Evolutionary conservation across 2,329 filamentous ascomycete species (phyloP), one percentile per base, ranked within the genome.

Genomic region (Xylariaceae sp.): DNA sequence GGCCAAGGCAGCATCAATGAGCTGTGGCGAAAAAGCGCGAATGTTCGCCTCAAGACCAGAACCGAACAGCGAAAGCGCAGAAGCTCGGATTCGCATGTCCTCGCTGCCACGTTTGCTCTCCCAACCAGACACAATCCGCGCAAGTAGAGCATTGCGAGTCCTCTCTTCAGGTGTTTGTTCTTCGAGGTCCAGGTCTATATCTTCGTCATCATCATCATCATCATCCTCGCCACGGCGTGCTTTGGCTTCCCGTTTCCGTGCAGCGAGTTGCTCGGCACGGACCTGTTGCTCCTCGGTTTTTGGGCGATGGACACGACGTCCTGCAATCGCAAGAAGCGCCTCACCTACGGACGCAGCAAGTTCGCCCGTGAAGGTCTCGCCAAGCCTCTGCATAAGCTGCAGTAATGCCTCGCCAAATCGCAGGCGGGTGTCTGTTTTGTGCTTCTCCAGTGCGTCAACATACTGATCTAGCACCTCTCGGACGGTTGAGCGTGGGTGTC

Each of bases 51-150:
- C 86, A 30, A 90, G 72, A 0, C 79, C 78, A 1, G 74, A 74
- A 0, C 82, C 81, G 49, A 91, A 76, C 51, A 91, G 80, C 3
- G 86, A 88, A 5, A 92, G 71, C 3, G 88, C 85, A 18, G 88
- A 90, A 11, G 87, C 76, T 0, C 88, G 83, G 65, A 92, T 81
- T 3, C 88, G 80, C 10, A 90, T 76, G 67, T 91, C 88, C 70
- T 91, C 88, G 60, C 80, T 80, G 0, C 86, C 87, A 13, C 80
- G 75, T 58, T 83, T 85, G 62, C 85, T 81, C 64, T 87, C 80
- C 88, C 88, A 90, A 0, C 86, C 87, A 11, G 80, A 75, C 0
- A 90, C 77, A 60, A 90, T 89, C 60, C 79, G 77, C 18, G 78
- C 75, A 10, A 87, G 69, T 51, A 80, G 77, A 35, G 78, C 84